Base-by-base conservation (phyloP, 192 early-diverging fungal genomes). In the Rhizophagus sp. region DNA sequence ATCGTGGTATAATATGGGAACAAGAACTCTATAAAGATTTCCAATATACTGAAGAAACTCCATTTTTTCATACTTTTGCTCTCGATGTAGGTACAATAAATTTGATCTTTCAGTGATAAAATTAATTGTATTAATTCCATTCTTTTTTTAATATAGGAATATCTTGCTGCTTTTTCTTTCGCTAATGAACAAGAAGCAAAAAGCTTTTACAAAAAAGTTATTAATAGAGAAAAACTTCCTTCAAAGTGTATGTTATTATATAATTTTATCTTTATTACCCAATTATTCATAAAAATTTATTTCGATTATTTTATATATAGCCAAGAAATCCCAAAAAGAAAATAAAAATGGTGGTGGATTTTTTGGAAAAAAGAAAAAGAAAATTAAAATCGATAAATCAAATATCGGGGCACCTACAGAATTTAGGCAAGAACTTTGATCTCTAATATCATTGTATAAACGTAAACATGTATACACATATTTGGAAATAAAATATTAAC, bases 1-100 rank as follows among this genome's bases (percentile, higher is more conserved):
- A 89, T 65, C 82, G 82, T 61, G 86, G 88, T n/a, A 86, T 94
- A 44, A 81, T 93, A 39, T 95, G 94, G 94, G 94, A 95, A 80
- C 94, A 95, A 81, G 94, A 95, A 83, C 79, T 95, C 12, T 94
- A 92, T 81, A 84, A 91, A 78, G 88, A 88, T 64, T 94, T 95
- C 85, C 88, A 92, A 61, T 91, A 91, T 80, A 81, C 76, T 10
- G 85, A 90, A 70, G 89, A 92, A 49, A 68, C 83, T 22, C 88
- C 90, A 12, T 94, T 88, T 80, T 95, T 95, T 79, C 91, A 90
- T 75, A 91, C 91, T 24, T 91, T 95, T 82, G 84, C 88, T 34
- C 88, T 90, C 25, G 93, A 93, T 80, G 89, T 90, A 85, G 84
- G 86, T 47, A 11, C 9, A 47, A 47, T 47, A 47, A 12, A 3